phyloP scores from a whole-genome alignment of 176 grass and related monocot species.

The Saccharum officinarum region DNA sequence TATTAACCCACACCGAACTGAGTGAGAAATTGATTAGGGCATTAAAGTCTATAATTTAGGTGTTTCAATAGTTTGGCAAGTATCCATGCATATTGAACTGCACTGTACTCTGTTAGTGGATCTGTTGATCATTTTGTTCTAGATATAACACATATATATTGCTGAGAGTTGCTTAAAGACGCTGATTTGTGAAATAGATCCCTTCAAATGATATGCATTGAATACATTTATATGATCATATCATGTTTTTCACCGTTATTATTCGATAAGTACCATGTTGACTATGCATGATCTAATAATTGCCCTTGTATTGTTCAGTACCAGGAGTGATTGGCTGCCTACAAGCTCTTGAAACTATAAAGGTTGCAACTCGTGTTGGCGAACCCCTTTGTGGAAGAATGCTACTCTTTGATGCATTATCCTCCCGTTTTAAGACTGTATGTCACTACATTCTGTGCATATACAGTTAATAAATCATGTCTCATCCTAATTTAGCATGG shows the following conservation, averaged over 20 bases:
- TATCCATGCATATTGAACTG: neutral
- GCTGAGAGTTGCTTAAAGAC: neutral
- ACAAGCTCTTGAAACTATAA: slow-evolving; percentile 93
- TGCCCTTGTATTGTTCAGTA: slow-evolving; percentile 49
- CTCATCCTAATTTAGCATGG: neutral
- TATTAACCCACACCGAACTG: neutral
- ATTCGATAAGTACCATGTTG: neutral
- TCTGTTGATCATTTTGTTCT: neutral
- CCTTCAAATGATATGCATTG: neutral
- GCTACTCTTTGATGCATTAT: slow-evolving; percentile 79
- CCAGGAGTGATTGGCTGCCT: slow-evolving; percentile 83
- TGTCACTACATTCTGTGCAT: slow-evolving; percentile 23
- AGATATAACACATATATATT: neutral
- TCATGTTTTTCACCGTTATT: neutral
- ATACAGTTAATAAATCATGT: neutral
- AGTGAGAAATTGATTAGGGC: neutral
- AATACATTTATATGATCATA: neutral
- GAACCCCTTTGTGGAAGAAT: slow-evolving; percentile 87
- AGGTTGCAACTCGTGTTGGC: slow-evolving; percentile 71
- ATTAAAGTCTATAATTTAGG: neutral
- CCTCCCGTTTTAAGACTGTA: slow-evolving; percentile 74
- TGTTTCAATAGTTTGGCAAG: neutral
- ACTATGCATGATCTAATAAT: slow-evolving; percentile 20
- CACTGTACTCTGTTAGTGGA: neutral
- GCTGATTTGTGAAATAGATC: neutral